Evolutionary conservation across 495 filamentous ascomycete genomes (phyloP), one percentile per base, ranked within the genome.

Genomic region (Aspergillus kassunensis): DNA sequence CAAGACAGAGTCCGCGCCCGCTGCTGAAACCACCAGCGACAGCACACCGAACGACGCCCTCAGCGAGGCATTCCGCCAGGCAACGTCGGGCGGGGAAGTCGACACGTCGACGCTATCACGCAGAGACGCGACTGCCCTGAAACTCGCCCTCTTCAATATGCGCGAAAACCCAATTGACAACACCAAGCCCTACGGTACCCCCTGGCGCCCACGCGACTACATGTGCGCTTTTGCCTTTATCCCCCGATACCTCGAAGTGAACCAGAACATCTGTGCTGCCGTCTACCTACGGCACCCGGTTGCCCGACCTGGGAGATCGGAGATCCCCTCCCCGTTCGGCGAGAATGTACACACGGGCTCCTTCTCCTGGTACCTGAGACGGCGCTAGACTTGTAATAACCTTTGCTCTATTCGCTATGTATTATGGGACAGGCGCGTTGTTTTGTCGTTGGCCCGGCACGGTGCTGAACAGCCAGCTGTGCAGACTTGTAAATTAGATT

Each of bases 251-350:
- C 80, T 98, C 51, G 93, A 98, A 74, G 93, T 98, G 61, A 96
- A 97, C 75, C 91, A 92, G 64, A 90, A 88, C 60, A 87, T 96
- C 60, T 97, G 93, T 72, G 82, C 90, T 13, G 93, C 93, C 16
- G 92, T 98, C 34, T 98, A 97, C 71, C 71, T 98, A 54, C 81
- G 93, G 54, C 91, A 97, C 74, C 95, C 93, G 3, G 95, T 97
- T 41, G 95, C 89, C n/a, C 77, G 90, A 18, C 86, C 87, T 9
- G 91, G 95, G n/a, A 63, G 73, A 49, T 84, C 87, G 19, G 93
- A 98, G 71, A 91, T 97, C 45, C 92, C 93, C 19, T 87, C 89
- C 44, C 93, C 93, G 20, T 97, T 91, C 74, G 64, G 71, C 25
- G 59, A 69, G 18, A 66, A 73, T 30, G 72, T 83, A 19, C 78